These are phyloP conservation scores for Aspergillus novofumigatus DNA, from an alignment of 2,329 filamentous ascomycete genomes.

Conservation along the genomic window DNA sequence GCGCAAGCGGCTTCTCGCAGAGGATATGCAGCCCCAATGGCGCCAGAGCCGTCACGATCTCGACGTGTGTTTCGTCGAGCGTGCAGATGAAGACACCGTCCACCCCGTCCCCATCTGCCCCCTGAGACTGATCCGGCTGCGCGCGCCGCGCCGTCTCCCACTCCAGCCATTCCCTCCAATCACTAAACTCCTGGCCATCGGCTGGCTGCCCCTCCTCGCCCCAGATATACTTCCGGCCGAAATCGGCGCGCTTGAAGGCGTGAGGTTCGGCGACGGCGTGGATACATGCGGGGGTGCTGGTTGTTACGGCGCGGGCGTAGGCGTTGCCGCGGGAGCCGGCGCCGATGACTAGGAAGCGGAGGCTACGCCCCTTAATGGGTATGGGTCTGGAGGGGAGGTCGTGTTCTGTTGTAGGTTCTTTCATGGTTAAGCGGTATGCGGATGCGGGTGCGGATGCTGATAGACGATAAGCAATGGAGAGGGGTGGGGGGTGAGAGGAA, in stretches of 20 bases:
- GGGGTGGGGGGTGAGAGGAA: neutral
- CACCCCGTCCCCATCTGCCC: constrained; percentile 43
- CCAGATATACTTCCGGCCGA: constrained; percentile 74
- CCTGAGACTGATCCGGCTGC: constrained; percentile 11
- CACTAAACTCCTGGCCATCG: constrained; percentile 64
- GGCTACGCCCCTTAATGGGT: neutral
- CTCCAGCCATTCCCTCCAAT: constrained; percentile 71
- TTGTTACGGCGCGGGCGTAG: constrained; percentile 66
- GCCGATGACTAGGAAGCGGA: constrained; percentile 73
- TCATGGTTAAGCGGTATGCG: constrained; percentile 13
- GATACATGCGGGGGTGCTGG: constrained; percentile 64
- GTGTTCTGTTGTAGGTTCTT: constrained; percentile 9
- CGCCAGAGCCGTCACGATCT: constrained; percentile 71
- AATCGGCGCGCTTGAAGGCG: constrained; percentile 66
- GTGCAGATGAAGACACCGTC: constrained; percentile 70
- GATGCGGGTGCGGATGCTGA: neutral
- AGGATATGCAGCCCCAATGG: constrained; percentile 72
- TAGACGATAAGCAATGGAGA: neutral
- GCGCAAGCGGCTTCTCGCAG: constrained; percentile 91
- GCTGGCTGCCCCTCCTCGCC: constrained; percentile 42
- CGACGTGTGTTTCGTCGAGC: constrained; percentile 81
- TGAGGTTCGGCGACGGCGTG: constrained; percentile 78
- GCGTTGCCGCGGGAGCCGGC: constrained; percentile 73
- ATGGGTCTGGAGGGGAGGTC: neutral
- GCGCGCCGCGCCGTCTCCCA: constrained; percentile 65